Evolutionary conservation across 2,329 filamentous ascomycete species (phyloP), one percentile per base, ranked within the genome.

Genomic region (Paracoccidioides lutzii): DNA sequence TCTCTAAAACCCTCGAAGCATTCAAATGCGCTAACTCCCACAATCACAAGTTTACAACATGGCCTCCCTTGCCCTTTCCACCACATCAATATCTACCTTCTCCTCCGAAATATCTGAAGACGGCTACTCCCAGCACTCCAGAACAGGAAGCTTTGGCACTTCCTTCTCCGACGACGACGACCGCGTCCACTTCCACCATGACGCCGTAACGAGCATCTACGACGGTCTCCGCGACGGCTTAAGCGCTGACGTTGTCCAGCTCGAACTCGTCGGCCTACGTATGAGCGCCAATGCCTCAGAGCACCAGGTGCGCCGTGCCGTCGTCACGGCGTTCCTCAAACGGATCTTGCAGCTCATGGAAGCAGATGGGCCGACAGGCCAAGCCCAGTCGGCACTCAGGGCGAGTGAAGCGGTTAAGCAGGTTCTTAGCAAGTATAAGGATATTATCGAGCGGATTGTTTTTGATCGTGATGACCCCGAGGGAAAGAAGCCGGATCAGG

Each of bases 181-280:
- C 57, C 96, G 96, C 78, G 87, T 95, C 57, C 77, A 83, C 57
- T 97, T 97, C 78, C 88, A 95, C 68, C 79, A 85, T 59, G 91
- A 96, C 65, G 91, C 91, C 32, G 87, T 91, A 3, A 78, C 84
- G 60, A 91, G 88, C 58, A 80, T 97, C n/a, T 79, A 90, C 59
- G 90, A 96, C 65, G 87, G 89, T 30, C 78, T 97, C 44, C 84
- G 86, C 53, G 80, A 82, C 58, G 85, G 84, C 28, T 76, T 82
- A 52, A 80, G 81, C 12, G 81, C 83, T 9, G 88, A 94, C 67
- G 93, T 95, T 60, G 90, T 95, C 65, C 89, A 91, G 68, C 81
- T 97, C 38, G 93, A 98, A 69, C 87, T 98, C 59, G 95, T 90
- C 76, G 88, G 89, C 49, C 78, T 97, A n/a, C 85, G 91, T 9